These are phyloP conservation scores for Glycine tomentella DNA, from an alignment of 306 rosid species.

Conservation along the genomic window DNA sequence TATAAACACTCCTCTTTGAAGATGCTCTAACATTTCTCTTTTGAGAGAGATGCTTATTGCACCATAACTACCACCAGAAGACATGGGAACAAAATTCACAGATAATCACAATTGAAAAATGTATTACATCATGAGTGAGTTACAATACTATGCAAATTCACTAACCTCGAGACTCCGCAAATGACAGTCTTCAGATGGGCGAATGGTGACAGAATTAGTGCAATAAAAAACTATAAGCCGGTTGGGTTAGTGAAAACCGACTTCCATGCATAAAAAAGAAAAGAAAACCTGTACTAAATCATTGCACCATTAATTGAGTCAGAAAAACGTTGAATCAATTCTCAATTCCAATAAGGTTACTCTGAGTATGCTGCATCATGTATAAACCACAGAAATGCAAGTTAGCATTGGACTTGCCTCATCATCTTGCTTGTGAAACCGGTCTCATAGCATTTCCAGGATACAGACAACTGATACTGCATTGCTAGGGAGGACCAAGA, in stretches of 20 bases:
- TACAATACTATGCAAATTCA: slow-evolving; percentile 56
- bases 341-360: slow-evolving; percentile 50
- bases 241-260: slow-evolving; percentile 46
- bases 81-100: slow-evolving; percentile 30
- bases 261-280: slow-evolving; percentile 43
- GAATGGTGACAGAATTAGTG: slow-evolving; percentile 36
- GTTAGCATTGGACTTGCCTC: slow-evolving; percentile 43
- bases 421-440: slow-evolving; percentile 39
- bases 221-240: slow-evolving; percentile 41
- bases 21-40: background rate
- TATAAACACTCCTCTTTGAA: too few relatives aligned
- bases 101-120: slow-evolving; percentile 43
- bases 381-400: slow-evolving; percentile 45
- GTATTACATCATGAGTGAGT: slow-evolving; percentile 48
- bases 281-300: slow-evolving; percentile 42
- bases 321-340: slow-evolving; percentile 47
- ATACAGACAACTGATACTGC: slow-evolving; percentile 44
- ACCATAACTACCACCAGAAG: slow-evolving; percentile 36
- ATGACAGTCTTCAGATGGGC: slow-evolving; percentile 46
- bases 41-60: background rate
- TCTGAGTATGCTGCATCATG: slow-evolving; percentile 50
- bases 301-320: slow-evolving; percentile 41
- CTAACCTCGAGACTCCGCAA: slow-evolving; percentile 47
- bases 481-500: slow-evolving; percentile 49
- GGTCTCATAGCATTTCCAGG: slow-evolving; percentile 49